Conservation (phyloP, 495 filamentous ascomycete genomes). For the Talaromyces borbonicus region DNA sequence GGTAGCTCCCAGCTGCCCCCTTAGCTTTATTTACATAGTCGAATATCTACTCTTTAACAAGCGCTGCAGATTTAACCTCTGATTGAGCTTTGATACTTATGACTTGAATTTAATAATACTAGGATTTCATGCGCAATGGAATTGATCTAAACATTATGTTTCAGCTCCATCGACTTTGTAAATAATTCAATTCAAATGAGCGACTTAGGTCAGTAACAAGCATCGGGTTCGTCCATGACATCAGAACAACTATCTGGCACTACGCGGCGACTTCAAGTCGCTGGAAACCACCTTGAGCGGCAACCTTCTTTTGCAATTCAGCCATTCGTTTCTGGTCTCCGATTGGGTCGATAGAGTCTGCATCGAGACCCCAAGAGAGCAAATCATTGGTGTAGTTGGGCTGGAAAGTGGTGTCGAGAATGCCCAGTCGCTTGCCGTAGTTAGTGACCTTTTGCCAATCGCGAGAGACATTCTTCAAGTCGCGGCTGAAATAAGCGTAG, state of each 20-base stretch:
- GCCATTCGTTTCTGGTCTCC: constrained; percentile 61
- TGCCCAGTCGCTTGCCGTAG: constrained; percentile 56
- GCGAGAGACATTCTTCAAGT: constrained; percentile 58
- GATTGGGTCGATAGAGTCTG: constrained; percentile 48
- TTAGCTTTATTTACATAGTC: too few relatives aligned
- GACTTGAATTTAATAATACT: too few relatives aligned
- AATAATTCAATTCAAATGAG: constrained; percentile 6
- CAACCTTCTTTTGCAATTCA: constrained; percentile 48
- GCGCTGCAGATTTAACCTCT: too few relatives aligned
- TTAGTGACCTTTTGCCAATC: constrained; percentile 63
- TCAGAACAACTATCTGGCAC: not conserved
- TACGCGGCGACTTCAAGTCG: constrained; percentile 21
- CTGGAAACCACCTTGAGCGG: constrained; percentile 36
- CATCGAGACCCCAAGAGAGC: constrained; percentile 50
- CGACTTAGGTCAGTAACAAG: not conserved
- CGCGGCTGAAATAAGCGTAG: constrained; percentile 59
- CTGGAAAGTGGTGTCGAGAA: constrained; percentile 45
- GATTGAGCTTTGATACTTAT: too few relatives aligned
- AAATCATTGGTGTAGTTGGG: constrained; percentile 61
- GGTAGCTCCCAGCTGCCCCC: too few relatives aligned
- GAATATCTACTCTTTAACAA: too few relatives aligned
- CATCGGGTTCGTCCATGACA: not conserved
- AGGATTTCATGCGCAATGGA: too few relatives aligned
- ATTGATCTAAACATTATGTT: too few relatives aligned
- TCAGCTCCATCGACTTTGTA: not conserved